Evolutionary conservation across 768 basidiomycete genomes (phyloP), one percentile per base, ranked within the genome.

Genomic region (Suillus subalutaceus): DNA sequence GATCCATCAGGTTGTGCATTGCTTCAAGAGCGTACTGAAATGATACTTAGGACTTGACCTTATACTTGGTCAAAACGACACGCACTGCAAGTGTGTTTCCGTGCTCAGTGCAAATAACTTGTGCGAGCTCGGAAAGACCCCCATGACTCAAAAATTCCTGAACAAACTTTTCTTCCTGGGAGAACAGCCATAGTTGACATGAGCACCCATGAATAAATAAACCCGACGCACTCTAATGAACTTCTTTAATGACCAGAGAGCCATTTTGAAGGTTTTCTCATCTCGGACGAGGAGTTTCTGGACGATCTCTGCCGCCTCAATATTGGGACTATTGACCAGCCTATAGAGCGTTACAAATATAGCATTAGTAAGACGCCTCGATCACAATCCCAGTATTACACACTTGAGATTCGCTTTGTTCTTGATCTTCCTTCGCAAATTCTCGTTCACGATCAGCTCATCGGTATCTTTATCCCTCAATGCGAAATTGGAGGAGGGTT

Each of bases 1-100:
- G 81, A 68, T 96, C 93, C 90, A 96, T 92, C 37, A 96, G 75
- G 73, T 93, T 92, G 77, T 95, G 92, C 86, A 95, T 88, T 3
- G 91, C 89, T 5, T 89, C 87, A 44, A 97, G 82, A 10, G 93
- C 92, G 69, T 96, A 96, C 93, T 95, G 66, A 65, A 69, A 52
- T 20, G 57, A 52, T 63, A 2, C 32, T 43, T 58, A 56, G 41
- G 7, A 35, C 15, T 18, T 15, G 40, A 30, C 16, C 15, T 8
- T 48, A 40, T 64, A 9, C 53, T 56, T 44, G 35, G 30, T 43
- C 52, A 61, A 43, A 35, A 37, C 35, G 48, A 40, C 38, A 82
- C 83, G 73, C 69, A 94, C 93, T 52, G 95, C 94, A 46, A 97
- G 87, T 1, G 89, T 90, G 74, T 97, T 97, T 44, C 95, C 94